Evolutionary conservation across 805 yeast species (phyloP), one percentile per base, ranked within the genome.

Genomic region (Lipomyces yamanashiensis): DNA sequence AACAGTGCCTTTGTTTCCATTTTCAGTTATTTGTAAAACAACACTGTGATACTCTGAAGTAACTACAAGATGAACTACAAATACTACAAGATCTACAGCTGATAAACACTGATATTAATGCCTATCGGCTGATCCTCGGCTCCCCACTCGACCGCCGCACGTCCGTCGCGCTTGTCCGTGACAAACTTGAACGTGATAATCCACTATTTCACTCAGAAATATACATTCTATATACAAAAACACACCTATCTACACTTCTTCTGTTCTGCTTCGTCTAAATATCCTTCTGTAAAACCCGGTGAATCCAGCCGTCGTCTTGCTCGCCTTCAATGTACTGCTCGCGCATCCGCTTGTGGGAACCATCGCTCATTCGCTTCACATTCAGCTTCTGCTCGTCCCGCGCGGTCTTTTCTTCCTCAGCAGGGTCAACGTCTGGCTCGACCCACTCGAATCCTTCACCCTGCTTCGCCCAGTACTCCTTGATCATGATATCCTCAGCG

Each of bases 351-450:
- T 36, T 47, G 4, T 59, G 49, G 19, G 40, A 45, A 13, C 51
- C 51, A 21, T 28, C 50, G 15, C 37, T 48, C 36, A 59, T 7
- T 4, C 54, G 37, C 23, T 47, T 21, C 28, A 15, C 37, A 49
- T 51, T 53, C 54, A 47, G 13, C 36, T 64, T 61, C 54, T 37
- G 59, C 15, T 50, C 59, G 85, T 66, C 68, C 4, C 68, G 56
- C 13, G 41, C 58, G 12, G 45, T 9, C 48, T 64, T 64, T 17
- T 49, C 63, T 33, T 63, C 64, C 21, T 87, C 91, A 0, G 95
- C 96, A 0, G 96, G 96, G 72, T 90, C 96, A 72, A 88, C 88
- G 73, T 90, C 96, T 0, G 96, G 96, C 72, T 90, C 96, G 12
- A 84, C 87, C 96, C 96, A 90, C 64, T 87, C 89, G 72, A 89